Base-by-base conservation (phyloP, 2,329 filamentous ascomycete genomes). In the Fusarium nodosum region DNA sequence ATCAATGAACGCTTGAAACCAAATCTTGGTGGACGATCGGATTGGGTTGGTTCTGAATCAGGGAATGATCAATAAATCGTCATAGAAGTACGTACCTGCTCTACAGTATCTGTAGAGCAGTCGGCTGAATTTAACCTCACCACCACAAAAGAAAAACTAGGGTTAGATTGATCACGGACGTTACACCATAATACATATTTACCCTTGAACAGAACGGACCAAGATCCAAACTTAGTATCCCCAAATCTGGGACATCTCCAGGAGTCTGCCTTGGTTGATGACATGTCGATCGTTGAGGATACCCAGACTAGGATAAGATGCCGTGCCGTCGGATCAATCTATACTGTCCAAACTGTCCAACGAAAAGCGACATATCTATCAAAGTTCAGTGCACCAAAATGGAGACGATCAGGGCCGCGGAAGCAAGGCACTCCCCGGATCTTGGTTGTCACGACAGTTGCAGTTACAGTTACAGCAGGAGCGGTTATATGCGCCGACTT, bases 31-130 rank as follows among this genome's bases (percentile, higher is more conserved):
- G 52, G 46, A 24, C 33, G 34, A 20, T 28, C 16, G 24, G 33
- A 34, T 34, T 34, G 33, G 16, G 34, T 48, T 62, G 33, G 39
- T 59, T 41, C 54, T 65, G 51, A 59, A 68, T 64, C 64, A 68
- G 48, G 60, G 64, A 65, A 68, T 34, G 42, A 56, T 64, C 58
- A 59, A 28, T 39, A 64, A 51, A 44, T 71, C 67, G 67, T 71
- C 67, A 70, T 71, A 59, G 26, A 56, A 24, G 31, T 38, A 62
- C 38, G 24, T 52, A 39, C 36, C 36, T 39, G 3, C 24, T 42
- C 34, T 56, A 52, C 56, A 57, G n/a, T 39, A n/a, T 20, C n/a
- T 38, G 36, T 38, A 12, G n/a, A 15, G 51, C 52, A 56, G 53
- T 52, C 34, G 36, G 36, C 36, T 39, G 36, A 55, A 33, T 62